Evolutionary conservation across 2,329 filamentous ascomycete genomes (phyloP).

Genomic region (Trichoderma atroviride): DNA sequence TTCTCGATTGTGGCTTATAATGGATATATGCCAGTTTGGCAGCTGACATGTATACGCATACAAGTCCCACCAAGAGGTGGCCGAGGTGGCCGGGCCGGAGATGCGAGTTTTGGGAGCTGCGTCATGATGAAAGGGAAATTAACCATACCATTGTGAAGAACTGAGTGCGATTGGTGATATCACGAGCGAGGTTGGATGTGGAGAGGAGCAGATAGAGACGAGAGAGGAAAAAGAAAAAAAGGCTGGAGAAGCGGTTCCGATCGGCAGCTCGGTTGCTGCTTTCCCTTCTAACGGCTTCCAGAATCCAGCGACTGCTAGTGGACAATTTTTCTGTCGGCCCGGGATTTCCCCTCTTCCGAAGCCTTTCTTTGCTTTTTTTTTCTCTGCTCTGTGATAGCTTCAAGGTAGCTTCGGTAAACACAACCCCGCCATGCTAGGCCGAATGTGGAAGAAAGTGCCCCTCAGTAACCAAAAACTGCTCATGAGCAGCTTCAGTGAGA

Average conservation of each 20-base stretch:
- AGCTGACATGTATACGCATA: not conserved
- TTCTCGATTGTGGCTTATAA: not conserved
- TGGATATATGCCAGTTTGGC: not conserved
- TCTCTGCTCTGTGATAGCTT: conserved; percentile 15
- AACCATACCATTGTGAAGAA: conserved; percentile 11
- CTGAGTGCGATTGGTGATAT: not conserved
- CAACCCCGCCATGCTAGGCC: conserved; percentile 23
- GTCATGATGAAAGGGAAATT: not conserved
- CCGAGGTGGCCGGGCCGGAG: not conserved
- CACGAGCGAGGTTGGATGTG: not conserved
- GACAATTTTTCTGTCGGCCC: conserved; percentile 41
- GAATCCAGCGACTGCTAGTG: conserved; percentile 33
- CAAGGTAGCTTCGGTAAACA: not conserved
- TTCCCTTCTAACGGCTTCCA: conserved; percentile 48
- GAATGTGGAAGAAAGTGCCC: not conserved
- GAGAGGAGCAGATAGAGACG: conserved; percentile 17
- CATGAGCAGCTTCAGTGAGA: not conserved
- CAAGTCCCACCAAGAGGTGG: not conserved
- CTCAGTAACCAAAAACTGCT: not conserved
- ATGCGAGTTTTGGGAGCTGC: not conserved
- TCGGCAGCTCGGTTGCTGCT: conserved; percentile 11
- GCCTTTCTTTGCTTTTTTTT: too few relatives aligned
- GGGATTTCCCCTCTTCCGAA: conserved; percentile 43
- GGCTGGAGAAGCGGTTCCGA: conserved; percentile 16
- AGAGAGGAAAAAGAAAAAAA: conserved; percentile 1